Evolutionary conservation across 192 early-diverging fungal species (phyloP).

Genomic region (Jimgerdemannia flammicorona): DNA sequence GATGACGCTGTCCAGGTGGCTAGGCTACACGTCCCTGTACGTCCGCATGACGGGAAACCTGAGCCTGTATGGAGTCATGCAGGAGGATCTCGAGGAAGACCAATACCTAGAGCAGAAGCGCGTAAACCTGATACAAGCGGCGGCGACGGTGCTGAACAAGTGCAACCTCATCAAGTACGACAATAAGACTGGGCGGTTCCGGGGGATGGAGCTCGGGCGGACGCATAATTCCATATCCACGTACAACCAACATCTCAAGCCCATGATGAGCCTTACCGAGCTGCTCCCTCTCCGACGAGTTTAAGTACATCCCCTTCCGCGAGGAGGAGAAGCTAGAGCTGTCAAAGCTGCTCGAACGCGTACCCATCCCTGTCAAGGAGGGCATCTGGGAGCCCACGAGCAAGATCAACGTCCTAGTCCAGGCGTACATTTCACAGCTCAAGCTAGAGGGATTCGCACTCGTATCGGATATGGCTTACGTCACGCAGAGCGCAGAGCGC

Average conservation of each 20-base stretch:
- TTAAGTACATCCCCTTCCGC: slow-evolving; percentile 90
- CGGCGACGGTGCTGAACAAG: slow-evolving; percentile 84
- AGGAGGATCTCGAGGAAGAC: slow-evolving; percentile 73
- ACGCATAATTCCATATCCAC: slow-evolving; percentile 89
- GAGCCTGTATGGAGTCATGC: slow-evolving; percentile 72
- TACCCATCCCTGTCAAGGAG: slow-evolving; percentile 93
- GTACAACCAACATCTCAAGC: slow-evolving; percentile 91
- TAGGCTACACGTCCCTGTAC: slow-evolving; percentile 93
- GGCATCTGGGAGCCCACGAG: slow-evolving; percentile 90
- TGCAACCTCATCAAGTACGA: slow-evolving; percentile 94
- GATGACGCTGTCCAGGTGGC: slow-evolving; percentile 96
- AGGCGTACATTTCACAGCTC: slow-evolving; percentile 94
- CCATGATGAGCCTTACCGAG: slow-evolving; percentile 85
- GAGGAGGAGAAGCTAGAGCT: slow-evolving; percentile 94
- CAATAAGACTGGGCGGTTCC: slow-evolving; percentile 83
- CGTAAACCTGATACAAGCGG: slow-evolving; percentile 86
- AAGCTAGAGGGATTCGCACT: slow-evolving; percentile 92
- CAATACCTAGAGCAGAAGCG: slow-evolving; percentile 80
- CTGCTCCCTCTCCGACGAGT: slow-evolving; percentile 87
- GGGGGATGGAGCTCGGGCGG: slow-evolving; percentile 87
- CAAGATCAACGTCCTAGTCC: slow-evolving; percentile 92
- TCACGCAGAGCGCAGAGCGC: slow-evolving; percentile 91
- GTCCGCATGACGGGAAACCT: slow-evolving; percentile 95
- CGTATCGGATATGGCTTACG: slow-evolving; percentile 97
- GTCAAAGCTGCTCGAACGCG: slow-evolving; percentile 82